Evolutionary conservation across 169 alveolate species (phyloP), one percentile per base, ranked within the genome.

Genomic region (Fabrea salina): DNA sequence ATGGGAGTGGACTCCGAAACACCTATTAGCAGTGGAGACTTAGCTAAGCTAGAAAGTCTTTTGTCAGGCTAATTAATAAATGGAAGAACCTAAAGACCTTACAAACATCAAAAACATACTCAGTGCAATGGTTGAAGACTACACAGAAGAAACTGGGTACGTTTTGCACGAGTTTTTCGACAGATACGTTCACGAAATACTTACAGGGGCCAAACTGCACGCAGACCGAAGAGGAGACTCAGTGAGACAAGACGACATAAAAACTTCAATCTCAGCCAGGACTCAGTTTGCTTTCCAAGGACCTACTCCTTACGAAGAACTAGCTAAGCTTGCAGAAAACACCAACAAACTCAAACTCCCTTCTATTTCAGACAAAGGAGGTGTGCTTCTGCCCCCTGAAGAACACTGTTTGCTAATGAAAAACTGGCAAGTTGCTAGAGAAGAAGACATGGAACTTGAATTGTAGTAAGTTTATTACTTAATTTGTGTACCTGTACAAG

Each of bases 11-110:
- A 64, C 19, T 16, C 19, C 33, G 50, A 22, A 0, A 19, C 50
- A 25, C 35, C 54, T 16, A 64, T 64, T 19, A 64, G 47, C 32
- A 19, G 30, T 25, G n/a, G 35, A 22, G 75, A 64, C 3, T 35
- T 64, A 2, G 27, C 50, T 19, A 32, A 40, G 75, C n/a, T n/a
- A n/a, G n/a, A n/a, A n/a, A n/a, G n/a, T n/a, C n/a, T n/a, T n/a
- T n/a, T n/a, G n/a, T n/a, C n/a, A n/a, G n/a, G n/a, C n/a, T n/a
- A n/a, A n/a, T n/a, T n/a, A n/a, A n/a, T n/a, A 51, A 58, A 64
- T 64, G 75, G 75, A 41, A 35, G 75, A 64, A 19, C 75, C 75
- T 39, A 64, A 56, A 39, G 75, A 64, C 35, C 41, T 22, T 41
- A 51, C 35, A 40, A 22, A 33, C 4, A 35, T 64, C 32, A 64